Evolutionary conservation across 148 eudicot species (phyloP).

Genomic region (Linanthus parryae): DNA sequence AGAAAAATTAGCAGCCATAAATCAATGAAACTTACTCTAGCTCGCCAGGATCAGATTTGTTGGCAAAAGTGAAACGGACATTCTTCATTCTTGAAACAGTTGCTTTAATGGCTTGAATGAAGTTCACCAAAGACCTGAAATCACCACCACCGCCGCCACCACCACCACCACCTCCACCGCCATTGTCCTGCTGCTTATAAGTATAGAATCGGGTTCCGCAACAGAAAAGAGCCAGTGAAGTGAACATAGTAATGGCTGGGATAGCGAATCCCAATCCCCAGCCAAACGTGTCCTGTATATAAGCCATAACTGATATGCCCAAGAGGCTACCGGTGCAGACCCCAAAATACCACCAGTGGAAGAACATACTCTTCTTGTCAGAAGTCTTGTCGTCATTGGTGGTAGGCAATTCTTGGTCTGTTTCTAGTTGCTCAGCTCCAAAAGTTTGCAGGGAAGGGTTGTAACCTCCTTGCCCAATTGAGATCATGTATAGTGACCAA

Average conservation of each 20-base stretch:
- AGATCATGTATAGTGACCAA: conserved; percentile 68
- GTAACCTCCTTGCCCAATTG: conserved; percentile 80
- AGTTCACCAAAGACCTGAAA: conserved; percentile 18
- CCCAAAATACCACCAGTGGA: conserved; percentile 96
- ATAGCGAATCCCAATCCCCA: conserved; percentile 88
- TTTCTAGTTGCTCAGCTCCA: conserved; percentile 76
- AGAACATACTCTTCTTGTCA: conserved; percentile 51
- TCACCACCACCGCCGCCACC: neutral
- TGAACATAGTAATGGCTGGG: conserved; percentile 58
- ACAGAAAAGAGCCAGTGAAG: conserved; percentile 44
- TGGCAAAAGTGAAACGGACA: conserved; percentile 11
- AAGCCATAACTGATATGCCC: conserved; percentile 70
- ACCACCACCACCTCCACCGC: no score
- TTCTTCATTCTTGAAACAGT: conserved; percentile 25
- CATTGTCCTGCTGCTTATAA: conserved; percentile 17
- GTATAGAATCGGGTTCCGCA: conserved; percentile 39
- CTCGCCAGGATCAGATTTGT: conserved; percentile 31
- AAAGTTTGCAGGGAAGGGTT: conserved; percentile 90
- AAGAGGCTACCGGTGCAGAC: conserved; percentile 75
- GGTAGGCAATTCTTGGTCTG: conserved; percentile 39
- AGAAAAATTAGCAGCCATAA: no score
- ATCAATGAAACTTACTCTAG: conserved; percentile 52
- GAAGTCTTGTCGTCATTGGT: conserved; percentile 27
- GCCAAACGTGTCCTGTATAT: conserved; percentile 71
- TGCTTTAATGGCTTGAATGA: conserved; percentile 30